Evolutionary conservation across 768 basidiomycete species (phyloP), one percentile per base, ranked within the genome.

Genomic region (Trichaptum fuscoviolaceum): DNA sequence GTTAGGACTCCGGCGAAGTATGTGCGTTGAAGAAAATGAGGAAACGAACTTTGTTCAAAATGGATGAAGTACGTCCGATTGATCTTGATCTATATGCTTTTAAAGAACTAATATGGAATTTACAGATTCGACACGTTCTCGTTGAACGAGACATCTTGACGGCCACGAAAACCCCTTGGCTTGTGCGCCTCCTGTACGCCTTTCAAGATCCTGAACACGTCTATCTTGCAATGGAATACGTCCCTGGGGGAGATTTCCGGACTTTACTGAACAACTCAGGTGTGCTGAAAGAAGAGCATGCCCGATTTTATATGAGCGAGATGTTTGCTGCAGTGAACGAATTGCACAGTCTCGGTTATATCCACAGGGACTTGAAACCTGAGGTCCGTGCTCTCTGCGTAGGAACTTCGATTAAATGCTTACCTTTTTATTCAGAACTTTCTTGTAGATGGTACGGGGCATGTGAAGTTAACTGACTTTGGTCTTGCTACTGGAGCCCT

Each of bases 191-290:
- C 8, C 80, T 99, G 4, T 99, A 99, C 74, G 97, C 97, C 1
- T 99, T 99, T 79, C 97, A 99, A 77, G 96, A 99, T 73, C 81
- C 87, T 0, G 83, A 91, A 65, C 83, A 92, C 71, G 95, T 99
- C 20, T 99, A 96, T 74, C 90, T 99, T 60, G 96, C 96, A 1
- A 99, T 99, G 96, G 96, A 99, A 82, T 99, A 97, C 75, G 96
- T 99, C 20, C 95, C 96, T 0, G 97, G 97, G 24, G 97, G 97
- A 62, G 97, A 99, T 75, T 99, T 99, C 81, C 87, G 97, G 20
- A 99, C 97, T 0, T 85, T 99, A 52, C 84, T 99, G 52, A 99
- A 98, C 79, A 99, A 98, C 75, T 95, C 96, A 0, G 97, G 97
- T 34, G 95, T 99, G 1, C 83, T 99, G 67, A 96, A 98, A 75